phyloP scores from a whole-genome alignment of 2,329 filamentous ascomycete species.

The Cladosporium velox region DNA sequence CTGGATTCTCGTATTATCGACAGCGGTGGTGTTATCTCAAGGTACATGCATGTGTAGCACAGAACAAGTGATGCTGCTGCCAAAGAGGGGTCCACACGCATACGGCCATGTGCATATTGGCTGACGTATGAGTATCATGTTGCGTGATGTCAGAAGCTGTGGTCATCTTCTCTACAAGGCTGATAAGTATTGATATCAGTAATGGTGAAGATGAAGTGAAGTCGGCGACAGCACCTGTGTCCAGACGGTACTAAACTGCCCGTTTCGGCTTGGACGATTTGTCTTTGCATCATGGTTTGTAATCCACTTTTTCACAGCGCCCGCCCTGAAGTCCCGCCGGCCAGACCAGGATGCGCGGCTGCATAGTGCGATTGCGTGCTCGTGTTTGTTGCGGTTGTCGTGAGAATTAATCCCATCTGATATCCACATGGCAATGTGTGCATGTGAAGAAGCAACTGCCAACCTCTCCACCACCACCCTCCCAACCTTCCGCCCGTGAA shows the following conservation, averaged over 20 bases:
- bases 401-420: not conserved
- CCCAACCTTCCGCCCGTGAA: conserved; percentile 14
- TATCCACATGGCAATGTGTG: conserved; percentile 17
- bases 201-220: conserved; percentile 7
- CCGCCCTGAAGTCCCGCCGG: conserved; percentile 14
- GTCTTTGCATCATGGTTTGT: conserved; percentile 23
- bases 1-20: not conserved
- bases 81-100: conserved; percentile 9
- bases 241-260: not conserved
- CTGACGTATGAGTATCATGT: conserved; percentile 1
- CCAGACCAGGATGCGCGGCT: conserved; percentile 4
- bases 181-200: not conserved
- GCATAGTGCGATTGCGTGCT: conserved; percentile 21
- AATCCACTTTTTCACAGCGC: conserved; percentile 21
- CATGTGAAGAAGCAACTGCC: not conserved
- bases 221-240: not conserved
- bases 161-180: not conserved
- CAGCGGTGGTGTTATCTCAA: conserved; percentile 9
- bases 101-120: not conserved
- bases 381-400: conserved; percentile 3
- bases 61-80: not conserved
- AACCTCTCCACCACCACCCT: not conserved
- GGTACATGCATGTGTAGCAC: not conserved
- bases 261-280: conserved; percentile 1
- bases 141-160: not conserved